Conservation (phyloP, 2,329 filamentous ascomycete genomes). For the Exophiala sp. region DNA sequence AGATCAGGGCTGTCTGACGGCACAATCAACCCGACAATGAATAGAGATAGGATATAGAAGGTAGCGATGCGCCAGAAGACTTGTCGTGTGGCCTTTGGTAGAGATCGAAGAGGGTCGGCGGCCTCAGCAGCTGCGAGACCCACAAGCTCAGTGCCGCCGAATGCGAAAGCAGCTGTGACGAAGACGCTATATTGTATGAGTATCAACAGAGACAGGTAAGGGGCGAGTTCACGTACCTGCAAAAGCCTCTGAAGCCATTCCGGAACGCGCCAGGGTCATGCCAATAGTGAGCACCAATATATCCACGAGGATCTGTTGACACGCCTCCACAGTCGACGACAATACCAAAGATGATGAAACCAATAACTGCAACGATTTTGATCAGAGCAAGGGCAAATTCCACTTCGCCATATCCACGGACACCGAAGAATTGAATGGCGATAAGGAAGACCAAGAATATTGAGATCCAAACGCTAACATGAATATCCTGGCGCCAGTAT, state of each 20-base stretch:
- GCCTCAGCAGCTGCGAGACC: slow-evolving; percentile 60
- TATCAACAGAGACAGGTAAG: background rate
- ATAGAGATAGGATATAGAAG: slow-evolving; percentile 82
- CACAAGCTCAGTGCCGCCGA: slow-evolving; percentile 61
- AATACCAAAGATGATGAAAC: slow-evolving; percentile 60
- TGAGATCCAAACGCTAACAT: slow-evolving; percentile 53
- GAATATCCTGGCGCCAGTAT: slow-evolving; percentile 26
- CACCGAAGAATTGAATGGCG: slow-evolving; percentile 74
- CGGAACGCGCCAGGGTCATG: slow-evolving; percentile 67
- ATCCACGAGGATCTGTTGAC: slow-evolving; percentile 57
- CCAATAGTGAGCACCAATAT: slow-evolving; percentile 80
- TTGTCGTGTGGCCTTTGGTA: slow-evolving; percentile 85
- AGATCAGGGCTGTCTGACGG: slow-evolving; percentile 62
- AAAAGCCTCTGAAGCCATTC: slow-evolving; percentile 65
- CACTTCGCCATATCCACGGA: slow-evolving; percentile 78
- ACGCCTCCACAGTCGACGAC: slow-evolving; percentile 73
- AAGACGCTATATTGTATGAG: slow-evolving; percentile 43
- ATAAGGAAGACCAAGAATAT: slow-evolving; percentile 71
- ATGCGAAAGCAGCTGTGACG: slow-evolving; percentile 62
- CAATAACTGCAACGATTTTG: slow-evolving; percentile 75
- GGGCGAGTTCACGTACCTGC: slow-evolving; percentile 34
- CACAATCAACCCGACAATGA: slow-evolving; percentile 77
- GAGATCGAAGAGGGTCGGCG: slow-evolving; percentile 60
- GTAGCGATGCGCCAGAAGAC: slow-evolving; percentile 91
- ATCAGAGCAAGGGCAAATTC: slow-evolving; percentile 77